These are phyloP conservation scores for Dryadomyces sulphureus DNA, from an alignment of 2,329 filamentous ascomycete genomes.

Conservation along the genomic window DNA sequence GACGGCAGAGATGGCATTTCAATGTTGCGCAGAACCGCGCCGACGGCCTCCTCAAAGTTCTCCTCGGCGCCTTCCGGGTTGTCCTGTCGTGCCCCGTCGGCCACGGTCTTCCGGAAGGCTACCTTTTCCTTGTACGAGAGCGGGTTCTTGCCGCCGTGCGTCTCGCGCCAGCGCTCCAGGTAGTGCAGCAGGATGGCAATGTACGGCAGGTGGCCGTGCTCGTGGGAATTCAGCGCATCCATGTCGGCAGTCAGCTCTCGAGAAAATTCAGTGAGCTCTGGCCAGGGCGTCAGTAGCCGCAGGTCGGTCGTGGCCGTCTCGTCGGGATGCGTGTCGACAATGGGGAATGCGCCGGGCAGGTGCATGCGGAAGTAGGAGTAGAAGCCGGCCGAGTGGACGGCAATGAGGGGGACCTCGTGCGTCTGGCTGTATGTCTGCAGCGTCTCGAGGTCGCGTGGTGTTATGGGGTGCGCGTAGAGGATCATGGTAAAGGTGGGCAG, in stretches of 20 bases:
- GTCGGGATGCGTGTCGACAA: slow-evolving; percentile 92
- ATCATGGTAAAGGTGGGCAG: slow-evolving; percentile 35
- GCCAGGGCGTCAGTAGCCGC: slow-evolving; percentile 73
- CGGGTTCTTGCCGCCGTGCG: slow-evolving; percentile 54
- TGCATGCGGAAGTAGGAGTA: slow-evolving; percentile 77
- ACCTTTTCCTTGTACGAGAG: slow-evolving; percentile 72
- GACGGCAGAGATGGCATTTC: slow-evolving; percentile 52
- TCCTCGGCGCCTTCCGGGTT: slow-evolving; percentile 83
- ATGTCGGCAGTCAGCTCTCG: slow-evolving; percentile 53
- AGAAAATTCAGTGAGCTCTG: slow-evolving; percentile 57
- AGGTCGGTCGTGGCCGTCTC: slow-evolving; percentile 73
- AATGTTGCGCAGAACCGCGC: slow-evolving; percentile 78
- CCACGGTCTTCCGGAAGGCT: slow-evolving; percentile 60
- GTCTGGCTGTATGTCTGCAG: slow-evolving; percentile 33
- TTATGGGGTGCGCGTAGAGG: slow-evolving; percentile 37
- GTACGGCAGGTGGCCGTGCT: slow-evolving; percentile 87
- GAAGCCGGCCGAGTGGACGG: slow-evolving; percentile 81
- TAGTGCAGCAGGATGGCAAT: slow-evolving; percentile 71
- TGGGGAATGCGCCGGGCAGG: slow-evolving; percentile 67
- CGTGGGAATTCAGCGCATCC: slow-evolving; percentile 55
- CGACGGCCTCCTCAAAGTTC: slow-evolving; percentile 87
- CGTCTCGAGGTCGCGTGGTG: slow-evolving; percentile 24
- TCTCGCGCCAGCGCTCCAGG: slow-evolving; percentile 63
- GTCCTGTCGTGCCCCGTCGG: slow-evolving; percentile 49
- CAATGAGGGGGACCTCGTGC: slow-evolving; percentile 58